phyloP scores from a whole-genome alignment of 1,284 basidiomycete species.

The Paramarasmius palmivorus region DNA sequence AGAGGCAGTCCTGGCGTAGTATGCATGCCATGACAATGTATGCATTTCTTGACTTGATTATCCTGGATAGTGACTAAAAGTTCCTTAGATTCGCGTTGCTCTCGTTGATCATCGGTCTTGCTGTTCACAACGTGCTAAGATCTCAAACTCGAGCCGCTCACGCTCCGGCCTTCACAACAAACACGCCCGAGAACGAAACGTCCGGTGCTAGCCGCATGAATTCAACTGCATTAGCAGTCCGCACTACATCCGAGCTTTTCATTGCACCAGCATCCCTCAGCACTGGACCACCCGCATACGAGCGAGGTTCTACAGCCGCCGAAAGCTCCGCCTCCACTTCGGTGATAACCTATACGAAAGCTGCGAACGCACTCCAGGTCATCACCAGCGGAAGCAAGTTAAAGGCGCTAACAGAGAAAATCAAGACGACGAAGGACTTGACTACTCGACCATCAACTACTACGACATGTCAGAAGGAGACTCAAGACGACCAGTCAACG shows the following conservation, averaged over 20 bases:
- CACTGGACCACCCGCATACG: constrained; percentile 55
- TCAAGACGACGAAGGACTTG: constrained; percentile 37
- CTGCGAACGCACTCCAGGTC: background rate
- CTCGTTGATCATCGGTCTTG: constrained; percentile 66
- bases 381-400: constrained; percentile 14
- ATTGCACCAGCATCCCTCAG: constrained; percentile 49
- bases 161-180: constrained; percentile 25
- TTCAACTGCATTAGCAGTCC: constrained; percentile 34
- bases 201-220: constrained; percentile 27
- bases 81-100: constrained; percentile 58
- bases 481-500: constrained; percentile 15
- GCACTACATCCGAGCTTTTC: constrained; percentile 29
- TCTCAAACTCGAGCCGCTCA: constrained; percentile 30
- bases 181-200: background rate
- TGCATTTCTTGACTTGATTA: constrained; percentile 23
- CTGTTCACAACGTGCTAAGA: constrained; percentile 54
- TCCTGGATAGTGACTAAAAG: constrained; percentile 11
- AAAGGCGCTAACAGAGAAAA: constrained; percentile 33
- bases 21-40: constrained; percentile 65
- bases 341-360: constrained; percentile 15
- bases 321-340: constrained; percentile 29
- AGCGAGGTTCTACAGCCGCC: constrained; percentile 39
- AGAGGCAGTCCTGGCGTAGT: constrained; percentile 28
- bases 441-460: constrained; percentile 36
- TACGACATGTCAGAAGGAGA: constrained; percentile 21